phyloP scores from a whole-genome alignment of 2,329 filamentous ascomycete genomes.

The Sporothrix protearum region DNA sequence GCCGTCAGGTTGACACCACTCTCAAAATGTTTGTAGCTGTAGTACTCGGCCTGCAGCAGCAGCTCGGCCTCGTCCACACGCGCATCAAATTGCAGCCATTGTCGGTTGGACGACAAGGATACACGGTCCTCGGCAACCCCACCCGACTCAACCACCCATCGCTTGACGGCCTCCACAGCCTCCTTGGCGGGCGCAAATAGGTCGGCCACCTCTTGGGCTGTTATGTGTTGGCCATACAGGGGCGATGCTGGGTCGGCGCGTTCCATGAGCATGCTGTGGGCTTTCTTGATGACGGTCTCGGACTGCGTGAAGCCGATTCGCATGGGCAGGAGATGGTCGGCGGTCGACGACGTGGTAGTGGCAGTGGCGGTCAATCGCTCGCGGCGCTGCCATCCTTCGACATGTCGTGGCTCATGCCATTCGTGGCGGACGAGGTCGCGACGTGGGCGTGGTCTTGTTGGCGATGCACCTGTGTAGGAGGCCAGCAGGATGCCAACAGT shows the following conservation, averaged over 20 bases:
- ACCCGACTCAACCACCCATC: constrained; percentile 35
- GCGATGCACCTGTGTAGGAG: not conserved
- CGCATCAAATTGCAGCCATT: constrained; percentile 31
- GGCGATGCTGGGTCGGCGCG: not conserved
- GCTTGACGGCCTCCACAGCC: constrained; percentile 34
- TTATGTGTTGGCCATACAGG: constrained; percentile 34
- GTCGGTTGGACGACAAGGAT: constrained; percentile 18
- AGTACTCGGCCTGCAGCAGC: constrained; percentile 27
- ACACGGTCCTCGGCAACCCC: constrained; percentile 25
- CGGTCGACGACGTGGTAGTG: too few relatives aligned
- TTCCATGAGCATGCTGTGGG: constrained; percentile 23
- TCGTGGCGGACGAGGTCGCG: constrained; percentile 17
- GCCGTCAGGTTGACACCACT: not conserved
- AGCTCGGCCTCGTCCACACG: constrained; percentile 28
- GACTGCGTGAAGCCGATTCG: constrained; percentile 28
- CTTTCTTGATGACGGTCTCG: constrained; percentile 33
- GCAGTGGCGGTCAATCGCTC: not conserved
- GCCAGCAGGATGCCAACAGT: not conserved
- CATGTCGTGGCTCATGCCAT: constrained; percentile 18
- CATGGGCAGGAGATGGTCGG: constrained; percentile 1
- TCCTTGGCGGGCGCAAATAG: constrained; percentile 37
- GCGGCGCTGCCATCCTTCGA: constrained; percentile 15
- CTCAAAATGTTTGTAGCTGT: constrained; percentile 27
- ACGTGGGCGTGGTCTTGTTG: not conserved
- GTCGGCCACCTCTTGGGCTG: constrained; percentile 36